phyloP scores from a whole-genome alignment of 768 basidiomycete species.

The Mycena albidolilacea region DNA sequence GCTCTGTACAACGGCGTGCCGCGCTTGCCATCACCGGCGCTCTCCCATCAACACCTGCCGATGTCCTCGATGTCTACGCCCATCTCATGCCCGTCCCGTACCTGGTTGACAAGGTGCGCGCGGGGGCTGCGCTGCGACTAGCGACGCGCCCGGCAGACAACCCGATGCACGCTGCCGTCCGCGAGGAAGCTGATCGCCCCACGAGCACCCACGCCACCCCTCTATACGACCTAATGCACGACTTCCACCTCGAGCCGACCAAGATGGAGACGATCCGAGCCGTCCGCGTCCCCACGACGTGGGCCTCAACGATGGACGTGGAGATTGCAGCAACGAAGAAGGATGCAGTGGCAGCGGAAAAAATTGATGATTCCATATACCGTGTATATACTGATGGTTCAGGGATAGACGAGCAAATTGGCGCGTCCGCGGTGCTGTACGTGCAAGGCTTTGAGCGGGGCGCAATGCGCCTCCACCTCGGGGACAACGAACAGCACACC shows the following conservation, averaged over 20 bases:
- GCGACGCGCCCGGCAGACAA: neutral
- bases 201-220: neutral
- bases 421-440: no score
- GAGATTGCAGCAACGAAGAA: conserved; percentile 9
- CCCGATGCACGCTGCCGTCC: neutral
- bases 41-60: conserved; percentile 29
- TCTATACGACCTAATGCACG: neutral
- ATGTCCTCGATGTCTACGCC: conserved; percentile 14
- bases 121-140: neutral
- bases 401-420: no score
- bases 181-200: no score
- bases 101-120: neutral
- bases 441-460: no score
- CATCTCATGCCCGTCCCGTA: neutral
- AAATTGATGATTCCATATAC: neutral
- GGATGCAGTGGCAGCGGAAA: neutral
- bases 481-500: no score
- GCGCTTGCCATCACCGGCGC: conserved; percentile 35
- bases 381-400: no score
- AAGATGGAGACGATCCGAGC: neutral
- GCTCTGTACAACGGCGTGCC: conserved; percentile 39
- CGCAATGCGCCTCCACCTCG: no score
- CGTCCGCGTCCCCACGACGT: neutral
- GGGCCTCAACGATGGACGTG: neutral
- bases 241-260: neutral